A percentile compares a stretch with the other conserved stretches of the same genome.
These are phyloP conservation scores for Cercophora newfieldiana DNA, from an alignment of 495 filamentous ascomycete species.

Conservation along the genomic window DNA sequence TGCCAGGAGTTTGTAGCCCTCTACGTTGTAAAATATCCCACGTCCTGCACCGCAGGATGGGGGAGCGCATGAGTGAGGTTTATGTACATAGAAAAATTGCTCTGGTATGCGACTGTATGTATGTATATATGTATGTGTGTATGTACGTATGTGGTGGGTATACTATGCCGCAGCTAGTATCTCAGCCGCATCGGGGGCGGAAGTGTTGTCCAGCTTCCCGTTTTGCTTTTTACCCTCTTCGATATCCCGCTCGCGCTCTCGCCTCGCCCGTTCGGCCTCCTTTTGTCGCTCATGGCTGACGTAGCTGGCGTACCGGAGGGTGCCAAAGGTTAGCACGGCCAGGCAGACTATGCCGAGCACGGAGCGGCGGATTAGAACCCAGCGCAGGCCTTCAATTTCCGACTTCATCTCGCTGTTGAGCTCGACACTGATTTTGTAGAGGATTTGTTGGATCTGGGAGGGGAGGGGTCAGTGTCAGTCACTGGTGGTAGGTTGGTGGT, in stretches of 20 bases:
- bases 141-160: neutral
- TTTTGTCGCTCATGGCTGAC: slow-evolving; percentile 43
- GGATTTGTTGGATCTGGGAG: slow-evolving; percentile 78
- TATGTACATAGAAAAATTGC: neutral
- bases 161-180: slow-evolving; percentile 41
- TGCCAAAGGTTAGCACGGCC: slow-evolving; percentile 48
- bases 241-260: slow-evolving; percentile 20
- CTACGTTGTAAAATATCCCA: no score
- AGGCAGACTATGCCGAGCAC: slow-evolving; percentile 74
- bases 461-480: slow-evolving; percentile 24
- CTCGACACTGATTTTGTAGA: slow-evolving; percentile 87
- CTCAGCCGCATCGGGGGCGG: slow-evolving; percentile 44
- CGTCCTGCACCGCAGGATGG: no score
- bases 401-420: slow-evolving; percentile 84
- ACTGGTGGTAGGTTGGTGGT: neutral
- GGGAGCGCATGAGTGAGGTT: neutral
- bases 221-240: slow-evolving; percentile 36
- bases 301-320: slow-evolving; percentile 51
- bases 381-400: slow-evolving; percentile 86
- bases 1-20: neutral
- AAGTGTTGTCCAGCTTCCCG: slow-evolving; percentile 40
- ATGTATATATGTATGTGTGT: neutral
- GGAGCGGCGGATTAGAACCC: slow-evolving; percentile 85
- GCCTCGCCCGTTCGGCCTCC: slow-evolving; percentile 37
- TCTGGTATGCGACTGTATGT: neutral